These are phyloP conservation scores for Pythium chondricola DNA, from an alignment of 352 stramenopile genomes.

Conservation along the genomic window DNA sequence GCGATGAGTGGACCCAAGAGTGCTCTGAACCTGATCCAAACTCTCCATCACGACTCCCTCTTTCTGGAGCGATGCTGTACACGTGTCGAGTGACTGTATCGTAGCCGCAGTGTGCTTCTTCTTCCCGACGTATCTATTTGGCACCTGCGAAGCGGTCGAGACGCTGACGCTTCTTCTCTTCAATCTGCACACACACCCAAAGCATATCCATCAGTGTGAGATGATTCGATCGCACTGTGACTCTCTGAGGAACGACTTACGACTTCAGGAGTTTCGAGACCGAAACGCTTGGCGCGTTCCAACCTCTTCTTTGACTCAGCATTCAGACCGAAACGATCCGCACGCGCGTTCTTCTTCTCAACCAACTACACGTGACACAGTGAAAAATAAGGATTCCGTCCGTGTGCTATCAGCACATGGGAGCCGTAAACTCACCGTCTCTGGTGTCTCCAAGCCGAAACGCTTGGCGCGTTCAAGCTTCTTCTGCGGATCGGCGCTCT, in stretches of 20 bases:
- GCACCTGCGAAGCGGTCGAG: constrained; percentile 47
- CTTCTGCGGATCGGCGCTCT: constrained; percentile 47
- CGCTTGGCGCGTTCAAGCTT: constrained; percentile 71
- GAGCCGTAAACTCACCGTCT: constrained; percentile 36
- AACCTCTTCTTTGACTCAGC: constrained; percentile 73
- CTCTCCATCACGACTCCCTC: too few species aligned
- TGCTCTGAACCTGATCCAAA: too few species aligned
- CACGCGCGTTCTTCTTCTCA: constrained; percentile 74
- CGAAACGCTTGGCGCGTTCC: constrained; percentile 80
- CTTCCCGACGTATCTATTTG: constrained; percentile 12
- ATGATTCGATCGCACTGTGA: not conserved
- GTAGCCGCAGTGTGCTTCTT: too few species aligned
- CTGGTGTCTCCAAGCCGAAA: constrained; percentile 72
- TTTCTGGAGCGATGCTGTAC: too few species aligned
- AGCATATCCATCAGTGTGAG: not conserved
- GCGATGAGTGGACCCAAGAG: too few species aligned
- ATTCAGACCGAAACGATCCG: constrained; percentile 80
- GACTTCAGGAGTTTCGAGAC: constrained; percentile 71
- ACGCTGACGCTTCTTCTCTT: constrained; percentile 75
- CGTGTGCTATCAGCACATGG: too few species aligned
- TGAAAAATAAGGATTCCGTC: too few species aligned
- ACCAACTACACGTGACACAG: constrained; percentile 41
- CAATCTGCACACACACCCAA: constrained; percentile 27
- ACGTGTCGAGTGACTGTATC: too few species aligned
- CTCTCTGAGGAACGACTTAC: too few species aligned